Base-by-base conservation (phyloP, 2,329 filamentous ascomycete species). In the Pseudogymnoascus sp. region DNA sequence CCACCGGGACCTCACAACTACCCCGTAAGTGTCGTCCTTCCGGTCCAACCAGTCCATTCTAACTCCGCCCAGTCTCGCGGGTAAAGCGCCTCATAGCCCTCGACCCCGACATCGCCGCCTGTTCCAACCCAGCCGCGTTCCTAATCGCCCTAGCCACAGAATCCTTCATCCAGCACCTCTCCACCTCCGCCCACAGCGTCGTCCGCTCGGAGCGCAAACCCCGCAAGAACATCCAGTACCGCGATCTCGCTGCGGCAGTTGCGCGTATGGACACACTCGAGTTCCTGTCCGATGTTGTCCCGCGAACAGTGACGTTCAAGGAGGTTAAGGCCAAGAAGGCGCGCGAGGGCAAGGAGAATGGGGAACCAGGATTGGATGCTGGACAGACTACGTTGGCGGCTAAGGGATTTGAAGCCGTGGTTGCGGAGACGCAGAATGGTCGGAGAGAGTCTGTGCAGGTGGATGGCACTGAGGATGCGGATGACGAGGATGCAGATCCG, bases 81-180 rank as follows among this genome's bases (percentile, higher is more conserved):
- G 91, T 99, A 64, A 97, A 97, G 78, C 96, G 96, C 78, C 96
- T 99, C 73, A 91, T 99, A 65, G 84, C 86, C 59, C 84, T 91
- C 64, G 95, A 99, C 75, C 86, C 90, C 46, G 93, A 97, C 66
- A 89, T 96, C 66, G 82, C 80, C 66, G 85, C 90, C 73, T 96
- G 91, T 75, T 96, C 93, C 56, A 96, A 93, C 75, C 96, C 96
- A 72, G 93, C 93, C 62, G 90, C 93, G 18, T 97, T 97, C 75
- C 87, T 93, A 63, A 96, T 97, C 71, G 93, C 93, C 1, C 83
- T 96, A 65, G 95, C 95, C 21, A 93, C 95, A 3, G 95, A 99
- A 77, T 88, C 96, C 83, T 97, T 99, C 78, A 88, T 99, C 68
- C 91, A 96, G 75, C 89, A 97, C 75, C 84, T 99, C 25, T 87